Base-by-base conservation (phyloP, 2,329 filamentous ascomycete genomes). In the Penicillium freii region DNA sequence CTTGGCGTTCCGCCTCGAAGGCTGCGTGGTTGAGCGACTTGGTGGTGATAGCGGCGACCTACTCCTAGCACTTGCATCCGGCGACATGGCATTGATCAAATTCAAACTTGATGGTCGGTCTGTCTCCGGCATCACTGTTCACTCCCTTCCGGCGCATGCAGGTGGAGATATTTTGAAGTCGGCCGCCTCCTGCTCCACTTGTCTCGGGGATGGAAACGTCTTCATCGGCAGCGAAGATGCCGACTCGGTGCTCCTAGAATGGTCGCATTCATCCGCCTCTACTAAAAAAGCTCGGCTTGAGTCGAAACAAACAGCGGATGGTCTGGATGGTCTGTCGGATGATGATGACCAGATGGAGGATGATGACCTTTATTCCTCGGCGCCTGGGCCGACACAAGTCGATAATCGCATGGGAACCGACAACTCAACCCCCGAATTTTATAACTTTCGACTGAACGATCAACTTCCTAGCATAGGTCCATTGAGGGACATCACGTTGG, bases 51-150 rank as follows among this genome's bases (percentile, higher is more conserved):
- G 84, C 29, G 91, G 91, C 2, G 92, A 97, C 69, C 81, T 97
- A 59, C 79, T 99, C n/a, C 80, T 99, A 34, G 83, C 94, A 7
- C 81, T 96, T 27, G 85, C 85, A 55, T 86, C 88, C 65, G 94
- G 94, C 0, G 82, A 84, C 21, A 80, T 96, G 47, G 86, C 86
- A 10, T 82, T 94, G 23, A 75, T 97, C 13, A 87, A 84, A 17
- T 97, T 99, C 77, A 87, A 86, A 54, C 84, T 97, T 59, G 92
- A 97, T 71, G 94, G 95, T 17, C 85, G 94, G 54, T 95, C 90
- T 2, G 91, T 99, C 2, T 96, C 92, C 27, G 92, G 91, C 1
- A 81, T 99, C 59, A 85, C 83, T n/a, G 77, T 99, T 52, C 86
- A 84, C 61, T 75, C 84, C 39, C 79, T 97, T 5, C 70, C 83